Base-by-base conservation (phyloP, 306 rosid genomes). In the Castanea mollissima region DNA sequence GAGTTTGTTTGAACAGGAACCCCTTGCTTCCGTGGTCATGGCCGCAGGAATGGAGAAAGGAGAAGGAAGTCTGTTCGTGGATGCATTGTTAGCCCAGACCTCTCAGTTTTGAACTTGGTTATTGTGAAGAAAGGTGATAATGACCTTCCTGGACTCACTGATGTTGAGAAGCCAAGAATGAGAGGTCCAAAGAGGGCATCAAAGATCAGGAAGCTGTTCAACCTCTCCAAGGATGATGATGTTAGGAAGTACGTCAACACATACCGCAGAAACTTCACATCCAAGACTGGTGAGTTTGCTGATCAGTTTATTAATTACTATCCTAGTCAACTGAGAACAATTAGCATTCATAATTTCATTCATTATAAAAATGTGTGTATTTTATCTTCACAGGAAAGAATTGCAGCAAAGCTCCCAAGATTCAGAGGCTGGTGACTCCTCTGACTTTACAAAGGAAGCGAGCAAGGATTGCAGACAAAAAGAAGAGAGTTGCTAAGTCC, bases 151-250 rank as follows among this genome's bases (percentile, higher is more conserved):
- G 88, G 88, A 16, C n/a, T 87, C 20, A 87, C 88, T 16, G 88
- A 87, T 68, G 46, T 56, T 21, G 88, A 87, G 72, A 87, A 87
- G 81, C 90, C 90, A 11, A 84, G 86, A 65, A 87, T 87, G 90
- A 82, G 90, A 65, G 90, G 90, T 51, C 90, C 90, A 13, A 87
- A 84, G 82, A 82, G 84, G 83, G 90, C 90, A 8, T 87, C 90
- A 20, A 87, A 87, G 85, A 84, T 84, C 73, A 56, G 90, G 57
- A 87, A 87, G 79, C 76, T 84, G 44, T 87, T 87, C 69, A 84
- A 77, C 63, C 86, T 87, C 13, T 74, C 85, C 38, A 84, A 84
- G 79, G 83, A 82, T 0, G 90, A 87, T 64, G 90, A 87, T 76
- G 88, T 87, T 21, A 67, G 88, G 65, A 87, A 84, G 86, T 87